Evolutionary conservation across 352 stramenopile genomes (phyloP).

Genomic region (Aphanomyces euteiches): DNA sequence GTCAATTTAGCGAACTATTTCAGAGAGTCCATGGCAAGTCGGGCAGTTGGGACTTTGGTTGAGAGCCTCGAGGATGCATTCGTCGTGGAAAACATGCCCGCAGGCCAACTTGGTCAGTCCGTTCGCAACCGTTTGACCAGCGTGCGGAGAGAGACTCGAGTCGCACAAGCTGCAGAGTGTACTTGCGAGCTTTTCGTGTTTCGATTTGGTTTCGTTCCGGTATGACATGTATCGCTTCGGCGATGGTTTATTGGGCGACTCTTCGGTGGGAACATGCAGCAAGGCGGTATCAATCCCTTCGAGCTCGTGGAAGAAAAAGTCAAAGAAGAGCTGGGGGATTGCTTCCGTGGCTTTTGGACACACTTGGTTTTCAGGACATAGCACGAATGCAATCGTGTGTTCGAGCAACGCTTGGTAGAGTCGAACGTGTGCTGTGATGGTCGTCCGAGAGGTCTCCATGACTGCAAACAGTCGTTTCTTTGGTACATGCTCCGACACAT

Average conservation of each 20-base stretch:
- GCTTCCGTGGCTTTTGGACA: not conserved
- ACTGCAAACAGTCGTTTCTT: not conserved
- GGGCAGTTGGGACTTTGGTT: slow-evolving; percentile 65
- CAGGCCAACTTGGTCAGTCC: not conserved
- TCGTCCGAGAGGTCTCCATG: not conserved
- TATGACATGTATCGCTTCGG: not conserved
- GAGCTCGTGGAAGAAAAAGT: not conserved
- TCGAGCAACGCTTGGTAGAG: not conserved
- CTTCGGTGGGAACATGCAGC: not conserved
- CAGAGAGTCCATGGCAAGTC: slow-evolving; percentile 40
- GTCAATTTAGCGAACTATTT: not conserved
- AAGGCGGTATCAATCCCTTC: not conserved
- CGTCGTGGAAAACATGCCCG: slow-evolving; percentile 43
- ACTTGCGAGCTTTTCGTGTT: not conserved
- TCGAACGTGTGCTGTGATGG: not conserved
- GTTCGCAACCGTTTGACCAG: not conserved
- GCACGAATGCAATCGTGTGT: not conserved
- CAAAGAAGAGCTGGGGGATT: not conserved
- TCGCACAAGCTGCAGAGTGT: not conserved
- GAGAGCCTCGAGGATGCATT: slow-evolving; percentile 72
- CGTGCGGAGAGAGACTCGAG: not conserved
- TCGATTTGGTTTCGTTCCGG: not conserved
- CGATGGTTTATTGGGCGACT: not conserved
- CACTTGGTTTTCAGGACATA: not conserved
- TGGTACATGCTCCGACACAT: not conserved